Percentiles rank a stretch among this genome's conserved stretches.
Evolutionary conservation across 371 early-diverging fungal species (phyloP).

Genomic region (Actinomortierella ambigua): DNA sequence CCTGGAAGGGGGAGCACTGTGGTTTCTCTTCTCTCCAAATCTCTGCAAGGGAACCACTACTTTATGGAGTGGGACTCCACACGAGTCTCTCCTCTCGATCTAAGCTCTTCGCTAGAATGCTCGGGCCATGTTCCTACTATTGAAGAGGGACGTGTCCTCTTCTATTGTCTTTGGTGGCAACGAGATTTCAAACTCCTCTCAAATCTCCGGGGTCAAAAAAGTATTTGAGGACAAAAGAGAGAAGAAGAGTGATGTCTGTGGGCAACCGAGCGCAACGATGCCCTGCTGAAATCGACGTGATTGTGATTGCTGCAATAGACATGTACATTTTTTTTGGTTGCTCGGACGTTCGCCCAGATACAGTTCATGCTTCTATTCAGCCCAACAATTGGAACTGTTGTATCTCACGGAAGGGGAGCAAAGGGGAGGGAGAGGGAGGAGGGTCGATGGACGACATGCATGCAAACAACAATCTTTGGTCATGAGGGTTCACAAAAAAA

Average conservation of each 20-base stretch:
- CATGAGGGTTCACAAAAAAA: background rate
- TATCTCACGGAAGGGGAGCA: background rate
- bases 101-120: background rate
- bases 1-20: background rate
- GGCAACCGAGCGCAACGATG: too few species aligned
- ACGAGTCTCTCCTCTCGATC: background rate
- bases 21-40: background rate
- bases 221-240: too few species aligned
- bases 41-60: too few species aligned
- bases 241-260: too few species aligned
- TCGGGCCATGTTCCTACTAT: background rate
- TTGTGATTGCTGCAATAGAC: too few species aligned
- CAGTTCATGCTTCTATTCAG: too few species aligned
- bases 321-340: too few species aligned
- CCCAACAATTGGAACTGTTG: too few species aligned
- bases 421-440: background rate
- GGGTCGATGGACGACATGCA: background rate
- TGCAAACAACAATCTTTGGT: background rate
- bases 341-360: too few species aligned
- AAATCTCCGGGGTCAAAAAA: too few species aligned
- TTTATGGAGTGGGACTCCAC: constrained; percentile 1
- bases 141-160: background rate
- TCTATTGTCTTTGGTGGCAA: too few species aligned
- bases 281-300: too few species aligned
- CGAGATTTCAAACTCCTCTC: background rate